Evolutionary conservation across 2,329 filamentous ascomycete genomes (phyloP).

Genomic region (Sporothrix protearum): DNA sequence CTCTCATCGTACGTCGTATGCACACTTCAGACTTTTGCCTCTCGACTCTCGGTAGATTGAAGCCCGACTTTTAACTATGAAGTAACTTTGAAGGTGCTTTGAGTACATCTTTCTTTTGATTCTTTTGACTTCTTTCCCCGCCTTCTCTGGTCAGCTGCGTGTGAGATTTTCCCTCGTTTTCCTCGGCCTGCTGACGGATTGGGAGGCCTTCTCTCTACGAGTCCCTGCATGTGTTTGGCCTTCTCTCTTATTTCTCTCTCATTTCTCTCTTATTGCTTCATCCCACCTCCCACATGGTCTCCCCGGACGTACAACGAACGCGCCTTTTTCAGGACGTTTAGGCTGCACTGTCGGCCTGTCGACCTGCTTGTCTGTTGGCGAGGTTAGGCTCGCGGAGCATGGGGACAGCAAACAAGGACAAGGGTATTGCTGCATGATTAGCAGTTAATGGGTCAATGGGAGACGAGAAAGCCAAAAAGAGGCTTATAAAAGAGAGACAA

Average conservation of each 20-base stretch:
- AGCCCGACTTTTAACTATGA: background rate
- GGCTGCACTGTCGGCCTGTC: too few relatives aligned
- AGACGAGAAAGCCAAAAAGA: too few relatives aligned
- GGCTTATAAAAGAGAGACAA: too few relatives aligned
- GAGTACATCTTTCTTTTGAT: background rate
- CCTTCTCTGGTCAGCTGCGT: background rate
- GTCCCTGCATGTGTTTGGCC: background rate
- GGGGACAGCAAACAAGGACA: background rate
- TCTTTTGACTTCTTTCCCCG: background rate
- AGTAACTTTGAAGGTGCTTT: background rate
- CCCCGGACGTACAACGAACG: background rate
- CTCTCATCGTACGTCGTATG: background rate
- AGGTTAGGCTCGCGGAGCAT: background rate
- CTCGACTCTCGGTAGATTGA: background rate
- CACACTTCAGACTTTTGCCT: background rate
- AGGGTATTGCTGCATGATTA: slow-evolving; percentile 12
- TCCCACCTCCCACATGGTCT: background rate
- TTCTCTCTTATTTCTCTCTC: background rate
- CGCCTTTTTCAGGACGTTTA: background rate
- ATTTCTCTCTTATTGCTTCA: background rate
- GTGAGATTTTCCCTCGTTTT: background rate
- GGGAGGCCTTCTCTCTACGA: background rate
- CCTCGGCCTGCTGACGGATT: background rate
- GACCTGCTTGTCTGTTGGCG: background rate
- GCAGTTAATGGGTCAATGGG: slow-evolving; percentile 6